Conservation (phyloP, 106 monocot genomes). For the Apostasia ramifera region DNA sequence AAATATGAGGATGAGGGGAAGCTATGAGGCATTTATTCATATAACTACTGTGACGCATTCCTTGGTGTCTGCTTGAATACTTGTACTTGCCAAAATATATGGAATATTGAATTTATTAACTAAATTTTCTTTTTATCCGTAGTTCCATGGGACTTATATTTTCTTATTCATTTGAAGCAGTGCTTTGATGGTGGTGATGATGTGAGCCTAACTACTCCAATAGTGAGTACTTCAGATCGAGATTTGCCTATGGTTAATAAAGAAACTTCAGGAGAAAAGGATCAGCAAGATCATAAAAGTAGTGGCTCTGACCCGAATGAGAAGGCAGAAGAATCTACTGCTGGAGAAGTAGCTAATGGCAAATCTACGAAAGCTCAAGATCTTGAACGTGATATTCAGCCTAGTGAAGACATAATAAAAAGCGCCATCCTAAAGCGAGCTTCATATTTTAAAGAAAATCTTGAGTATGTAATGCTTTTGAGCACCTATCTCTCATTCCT, state of each 20-base stretch:
- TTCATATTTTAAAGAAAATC: conserved; percentile 54
- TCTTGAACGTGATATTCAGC: conserved; percentile 10
- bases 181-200: conserved; percentile 44
- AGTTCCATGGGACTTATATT: neutral
- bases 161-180: conserved; percentile 24
- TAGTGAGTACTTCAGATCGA: conserved; percentile 8
- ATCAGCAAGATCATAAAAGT: conserved; percentile 17
- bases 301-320: conserved; percentile 16
- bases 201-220: conserved; percentile 15
- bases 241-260: conserved; percentile 5
- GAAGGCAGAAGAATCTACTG: conserved; percentile 16
- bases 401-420: conserved; percentile 65
- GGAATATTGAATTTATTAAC: neutral
- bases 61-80: too few relatives aligned
- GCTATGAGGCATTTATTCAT: too few relatives aligned
- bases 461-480: conserved; percentile 38
- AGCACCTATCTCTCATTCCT: neutral
- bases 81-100: neutral
- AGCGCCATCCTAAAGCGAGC: conserved; percentile 61
- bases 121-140: neutral
- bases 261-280: conserved; percentile 3
- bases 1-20: too few relatives aligned
- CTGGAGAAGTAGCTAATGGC: conserved; percentile 15
- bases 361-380: conserved; percentile 10
- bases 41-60: too few relatives aligned